Conservation (phyloP, 352 stramenopile genomes). For the Peronospora destructor region DNA sequence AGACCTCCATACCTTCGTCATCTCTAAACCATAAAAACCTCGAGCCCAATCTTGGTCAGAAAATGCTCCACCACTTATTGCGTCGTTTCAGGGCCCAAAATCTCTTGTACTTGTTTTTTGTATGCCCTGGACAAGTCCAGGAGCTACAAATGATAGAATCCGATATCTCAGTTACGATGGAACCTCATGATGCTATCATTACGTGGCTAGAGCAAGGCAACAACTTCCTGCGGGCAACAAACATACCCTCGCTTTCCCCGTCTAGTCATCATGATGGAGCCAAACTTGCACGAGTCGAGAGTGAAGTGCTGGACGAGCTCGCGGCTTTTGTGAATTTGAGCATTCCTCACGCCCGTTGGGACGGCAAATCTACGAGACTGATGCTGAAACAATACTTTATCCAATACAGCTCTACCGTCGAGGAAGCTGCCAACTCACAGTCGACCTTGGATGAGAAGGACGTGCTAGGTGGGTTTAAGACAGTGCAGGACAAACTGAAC, state of each 20-base stretch:
- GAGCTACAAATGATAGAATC: neutral
- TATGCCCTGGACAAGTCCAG: neutral
- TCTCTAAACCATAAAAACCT: too few relatives aligned
- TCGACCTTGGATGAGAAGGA: constrained; percentile 8
- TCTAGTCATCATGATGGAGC: neutral
- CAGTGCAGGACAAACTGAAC: constrained; percentile 12
- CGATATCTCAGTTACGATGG: neutral
- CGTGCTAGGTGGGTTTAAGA: constrained; percentile 1
- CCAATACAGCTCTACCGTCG: constrained; percentile 5
- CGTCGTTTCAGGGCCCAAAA: too few relatives aligned
- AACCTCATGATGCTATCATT: constrained; percentile 15
- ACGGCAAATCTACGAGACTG: constrained; percentile 1
- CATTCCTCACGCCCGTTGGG: constrained; percentile 2
- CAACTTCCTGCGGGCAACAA: constrained; percentile 12
- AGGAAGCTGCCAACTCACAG: neutral
- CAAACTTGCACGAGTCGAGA: constrained; percentile 1
- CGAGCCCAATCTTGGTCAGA: too few relatives aligned
- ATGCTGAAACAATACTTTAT: constrained; percentile 14
- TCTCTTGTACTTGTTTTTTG: constrained; percentile 8
- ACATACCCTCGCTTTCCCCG: constrained; percentile 2
- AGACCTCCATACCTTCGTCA: too few relatives aligned
- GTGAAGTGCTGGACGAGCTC: constrained; percentile 4
- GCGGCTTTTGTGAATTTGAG: constrained; percentile 11
- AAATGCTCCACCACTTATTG: too few relatives aligned
- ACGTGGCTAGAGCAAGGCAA: constrained; percentile 15